Percentiles rank a stretch among this genome's conserved stretches.
Conservation (phyloP, 192 early-diverging fungal genomes). For the Lobulomyces angularis region DNA sequence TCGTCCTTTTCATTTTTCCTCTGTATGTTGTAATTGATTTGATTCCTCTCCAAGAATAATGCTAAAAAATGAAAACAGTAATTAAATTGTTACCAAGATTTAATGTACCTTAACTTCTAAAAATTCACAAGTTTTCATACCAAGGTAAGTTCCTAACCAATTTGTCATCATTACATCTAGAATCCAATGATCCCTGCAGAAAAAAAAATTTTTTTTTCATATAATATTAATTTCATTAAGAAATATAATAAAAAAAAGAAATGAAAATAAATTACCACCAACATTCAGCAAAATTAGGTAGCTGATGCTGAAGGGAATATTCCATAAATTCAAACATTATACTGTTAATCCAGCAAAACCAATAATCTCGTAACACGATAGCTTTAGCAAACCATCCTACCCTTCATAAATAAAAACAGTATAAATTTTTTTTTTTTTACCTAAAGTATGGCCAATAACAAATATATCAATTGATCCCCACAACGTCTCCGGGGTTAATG, state of each 20-base stretch:
- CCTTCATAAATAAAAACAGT: too few species aligned
- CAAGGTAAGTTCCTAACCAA: slow-evolving; percentile 85
- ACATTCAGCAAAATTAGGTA: slow-evolving; percentile 96
- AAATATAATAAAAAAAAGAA: neutral
- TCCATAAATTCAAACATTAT: slow-evolving; percentile 92
- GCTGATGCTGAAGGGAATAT: slow-evolving; percentile 87
- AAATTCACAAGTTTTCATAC: slow-evolving; percentile 96
- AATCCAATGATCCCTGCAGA: too few species aligned
- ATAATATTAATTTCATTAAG: neutral
- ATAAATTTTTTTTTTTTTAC: too few species aligned
- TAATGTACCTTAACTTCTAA: slow-evolving; percentile 70
- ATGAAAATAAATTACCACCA: slow-evolving; percentile 96
- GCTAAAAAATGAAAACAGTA: slow-evolving; percentile 16
- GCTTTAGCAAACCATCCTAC: slow-evolving; percentile 95
- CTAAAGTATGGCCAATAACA: slow-evolving; percentile 77
- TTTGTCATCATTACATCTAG: slow-evolving; percentile 85
- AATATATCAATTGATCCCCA: slow-evolving; percentile 85
- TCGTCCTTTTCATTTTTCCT: slow-evolving; percentile 76
- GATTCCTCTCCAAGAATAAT: slow-evolving; percentile 89
- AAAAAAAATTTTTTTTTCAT: neutral
- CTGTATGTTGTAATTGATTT: slow-evolving; percentile 68
- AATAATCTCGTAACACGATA: slow-evolving; percentile 83
- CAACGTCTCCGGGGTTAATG: slow-evolving; percentile 60
- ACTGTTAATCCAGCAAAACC: slow-evolving; percentile 92
- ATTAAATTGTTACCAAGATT: neutral